These are phyloP conservation scores for Aspergillus pseudoterreus DNA, from an alignment of 2,329 filamentous ascomycete species.

Conservation along the genomic window DNA sequence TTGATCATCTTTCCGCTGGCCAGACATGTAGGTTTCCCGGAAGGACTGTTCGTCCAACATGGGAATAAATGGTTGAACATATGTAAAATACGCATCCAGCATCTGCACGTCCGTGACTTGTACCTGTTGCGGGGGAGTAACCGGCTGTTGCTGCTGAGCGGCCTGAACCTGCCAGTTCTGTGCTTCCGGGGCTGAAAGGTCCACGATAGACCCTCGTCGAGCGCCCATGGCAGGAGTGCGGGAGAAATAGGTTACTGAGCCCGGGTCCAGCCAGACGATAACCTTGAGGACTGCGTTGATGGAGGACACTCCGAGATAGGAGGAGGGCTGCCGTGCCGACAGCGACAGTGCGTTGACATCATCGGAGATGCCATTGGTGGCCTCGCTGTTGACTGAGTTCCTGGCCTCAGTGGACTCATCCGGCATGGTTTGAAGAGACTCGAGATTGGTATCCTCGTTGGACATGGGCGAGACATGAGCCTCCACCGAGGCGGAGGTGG, in stretches of 20 bases:
- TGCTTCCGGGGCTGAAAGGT: slow-evolving; percentile 16
- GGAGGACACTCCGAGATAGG: slow-evolving; percentile 70
- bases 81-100: slow-evolving; percentile 72
- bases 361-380: slow-evolving; percentile 63
- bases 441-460: slow-evolving; percentile 52
- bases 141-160: slow-evolving; percentile 27
- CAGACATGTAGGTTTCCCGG: slow-evolving; percentile 61
- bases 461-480: slow-evolving; percentile 37
- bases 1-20: slow-evolving; percentile 61
- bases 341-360: slow-evolving; percentile 67
- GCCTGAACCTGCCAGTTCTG: slow-evolving; percentile 23
- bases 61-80: slow-evolving; percentile 67
- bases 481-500: slow-evolving; percentile 46
- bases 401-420: slow-evolving; percentile 51
- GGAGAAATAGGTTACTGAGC: slow-evolving; percentile 46
- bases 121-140: slow-evolving; percentile 50
- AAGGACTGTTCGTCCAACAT: slow-evolving; percentile 71
- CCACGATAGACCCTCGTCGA: slow-evolving; percentile 14
- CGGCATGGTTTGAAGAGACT: slow-evolving; percentile 67
- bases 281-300: slow-evolving; percentile 72
- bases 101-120: slow-evolving; percentile 63
- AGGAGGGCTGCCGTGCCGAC: slow-evolving; percentile 57
- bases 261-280: slow-evolving; percentile 57
- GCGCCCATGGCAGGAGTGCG: slow-evolving; percentile 29
- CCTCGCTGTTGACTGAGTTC: slow-evolving; percentile 51